A percentile compares a stretch with the other conserved stretches of the same genome.
phyloP scores from a whole-genome alignment of 352 stramenopile species.

The Phytophthora brassicae region DNA sequence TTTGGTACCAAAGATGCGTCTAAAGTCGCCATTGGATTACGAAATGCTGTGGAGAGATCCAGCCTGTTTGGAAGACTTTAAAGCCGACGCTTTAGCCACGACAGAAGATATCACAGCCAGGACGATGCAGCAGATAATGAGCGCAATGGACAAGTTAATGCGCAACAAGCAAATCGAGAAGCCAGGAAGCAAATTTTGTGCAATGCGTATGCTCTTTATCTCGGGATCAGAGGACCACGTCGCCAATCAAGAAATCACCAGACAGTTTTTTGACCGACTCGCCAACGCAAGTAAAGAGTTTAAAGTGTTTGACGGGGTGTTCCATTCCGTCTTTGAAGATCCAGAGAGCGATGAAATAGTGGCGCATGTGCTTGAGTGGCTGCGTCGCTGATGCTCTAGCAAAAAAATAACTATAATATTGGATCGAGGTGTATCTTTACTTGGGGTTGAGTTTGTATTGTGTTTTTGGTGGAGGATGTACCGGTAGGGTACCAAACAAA shows the following conservation, averaged over 20 bases:
- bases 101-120: constrained; percentile 43
- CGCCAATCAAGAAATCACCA: constrained; percentile 23
- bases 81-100: constrained; percentile 46
- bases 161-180: constrained; percentile 19
- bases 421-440: neutral
- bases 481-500: too few species aligned
- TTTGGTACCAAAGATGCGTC: constrained; percentile 32
- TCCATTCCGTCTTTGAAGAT: constrained; percentile 53
- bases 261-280: constrained; percentile 37
- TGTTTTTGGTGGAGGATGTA: too few species aligned
- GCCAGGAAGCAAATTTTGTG: constrained; percentile 11
- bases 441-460: neutral
- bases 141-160: constrained; percentile 24
- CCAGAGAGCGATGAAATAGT: constrained; percentile 35
- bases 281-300: constrained; percentile 49
- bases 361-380: constrained; percentile 15
- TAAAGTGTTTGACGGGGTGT: constrained; percentile 48
- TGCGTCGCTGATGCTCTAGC: constrained; percentile 13
- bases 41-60: constrained; percentile 35
- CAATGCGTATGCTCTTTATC: constrained; percentile 31
- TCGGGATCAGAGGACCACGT: constrained; percentile 44
- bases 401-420: neutral
- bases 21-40: constrained; percentile 49
- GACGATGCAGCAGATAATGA: constrained; percentile 31
- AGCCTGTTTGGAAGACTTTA: constrained; percentile 46